A percentile compares a stretch with the other conserved stretches of the same genome.
Conservation (phyloP, 257 asterid species). For the Solanum bulbocastanum region DNA sequence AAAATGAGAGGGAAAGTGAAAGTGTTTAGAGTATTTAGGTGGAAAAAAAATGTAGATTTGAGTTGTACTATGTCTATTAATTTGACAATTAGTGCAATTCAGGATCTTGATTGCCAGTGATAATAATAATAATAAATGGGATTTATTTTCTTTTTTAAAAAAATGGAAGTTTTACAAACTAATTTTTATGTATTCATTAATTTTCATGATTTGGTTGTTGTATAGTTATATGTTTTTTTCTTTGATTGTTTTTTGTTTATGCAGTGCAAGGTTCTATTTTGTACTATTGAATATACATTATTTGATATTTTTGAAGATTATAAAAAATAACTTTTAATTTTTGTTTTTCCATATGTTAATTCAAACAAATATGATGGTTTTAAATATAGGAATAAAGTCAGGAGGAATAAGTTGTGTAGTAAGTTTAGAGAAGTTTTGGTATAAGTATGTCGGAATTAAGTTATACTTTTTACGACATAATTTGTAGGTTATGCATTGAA, state of each 20-base stretch:
- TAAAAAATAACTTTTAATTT: not conserved
- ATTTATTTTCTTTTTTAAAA: not conserved
- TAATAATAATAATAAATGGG: not conserved
- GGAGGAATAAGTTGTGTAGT: not conserved
- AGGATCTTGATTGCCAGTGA: conserved; percentile 28
- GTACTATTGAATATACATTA: not conserved
- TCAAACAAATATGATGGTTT: no score
- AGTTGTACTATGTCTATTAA: conserved; percentile 25
- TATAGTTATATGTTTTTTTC: not conserved
- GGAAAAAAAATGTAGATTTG: conserved; percentile 28
- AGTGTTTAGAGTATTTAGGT: conserved; percentile 25
- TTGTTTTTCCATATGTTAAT: not conserved
- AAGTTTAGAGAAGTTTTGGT: not conserved
- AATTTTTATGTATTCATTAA: not conserved
- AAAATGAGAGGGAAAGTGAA: conserved; percentile 37
- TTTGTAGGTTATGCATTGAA: not conserved
- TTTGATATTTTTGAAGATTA: not conserved
- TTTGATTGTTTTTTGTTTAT: not conserved
- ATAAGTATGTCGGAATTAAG: not conserved
- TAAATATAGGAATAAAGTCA: not conserved
- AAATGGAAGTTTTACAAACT: not conserved
- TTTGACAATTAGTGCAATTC: conserved; percentile 21
- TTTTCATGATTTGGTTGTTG: not conserved
- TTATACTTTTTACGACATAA: not conserved
- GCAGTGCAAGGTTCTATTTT: not conserved